A percentile compares a stretch with the other conserved stretches of the same genome.
Evolutionary conservation across 129 eudicot genomes (phyloP).

Genomic region (Lonicera japonica): DNA sequence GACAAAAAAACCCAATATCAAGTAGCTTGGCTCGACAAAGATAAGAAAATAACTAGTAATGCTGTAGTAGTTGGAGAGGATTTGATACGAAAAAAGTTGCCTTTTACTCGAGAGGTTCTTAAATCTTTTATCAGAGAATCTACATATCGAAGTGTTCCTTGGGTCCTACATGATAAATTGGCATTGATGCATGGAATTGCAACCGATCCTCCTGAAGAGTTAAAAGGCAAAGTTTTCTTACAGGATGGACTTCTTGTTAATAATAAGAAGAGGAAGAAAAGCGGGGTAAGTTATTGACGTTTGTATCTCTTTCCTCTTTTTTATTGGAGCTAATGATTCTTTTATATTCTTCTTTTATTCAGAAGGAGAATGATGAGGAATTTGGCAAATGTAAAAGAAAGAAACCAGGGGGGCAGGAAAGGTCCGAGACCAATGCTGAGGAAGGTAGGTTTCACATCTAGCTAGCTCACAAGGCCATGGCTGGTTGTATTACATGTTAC

Average conservation of each 20-base stretch:
- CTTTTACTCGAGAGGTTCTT: slow-evolving; percentile 62
- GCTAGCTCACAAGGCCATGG: too few species aligned
- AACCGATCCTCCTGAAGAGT: slow-evolving; percentile 63
- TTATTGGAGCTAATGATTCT: neutral
- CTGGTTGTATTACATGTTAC: neutral
- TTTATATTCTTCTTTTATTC: slow-evolving; percentile 7
- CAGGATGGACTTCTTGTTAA: slow-evolving; percentile 39
- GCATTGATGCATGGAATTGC: slow-evolving; percentile 75
- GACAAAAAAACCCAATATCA: slow-evolving; percentile 59
- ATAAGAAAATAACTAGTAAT: slow-evolving; percentile 60
- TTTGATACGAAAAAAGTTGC: slow-evolving; percentile 58
- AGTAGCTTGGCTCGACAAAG: slow-evolving; percentile 85
- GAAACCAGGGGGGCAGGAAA: slow-evolving; percentile 14
- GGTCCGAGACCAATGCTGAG: slow-evolving; percentile 14
- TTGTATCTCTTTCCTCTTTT: slow-evolving; percentile 5
- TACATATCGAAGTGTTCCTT: slow-evolving; percentile 69
- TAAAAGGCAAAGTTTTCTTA: slow-evolving; percentile 35
- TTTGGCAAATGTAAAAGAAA: slow-evolving; percentile 22
- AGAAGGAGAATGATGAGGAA: slow-evolving; percentile 34
- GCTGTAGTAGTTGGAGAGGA: slow-evolving; percentile 63
- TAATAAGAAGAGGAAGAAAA: slow-evolving; percentile 46
- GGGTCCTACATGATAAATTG: slow-evolving; percentile 81
- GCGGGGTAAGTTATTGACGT: slow-evolving; percentile 10
- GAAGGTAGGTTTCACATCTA: slow-evolving; percentile 21
- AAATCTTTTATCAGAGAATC: slow-evolving; percentile 83